Conservation (phyloP, 768 basidiomycete genomes). For the Xanthoconium purpureum region DNA sequence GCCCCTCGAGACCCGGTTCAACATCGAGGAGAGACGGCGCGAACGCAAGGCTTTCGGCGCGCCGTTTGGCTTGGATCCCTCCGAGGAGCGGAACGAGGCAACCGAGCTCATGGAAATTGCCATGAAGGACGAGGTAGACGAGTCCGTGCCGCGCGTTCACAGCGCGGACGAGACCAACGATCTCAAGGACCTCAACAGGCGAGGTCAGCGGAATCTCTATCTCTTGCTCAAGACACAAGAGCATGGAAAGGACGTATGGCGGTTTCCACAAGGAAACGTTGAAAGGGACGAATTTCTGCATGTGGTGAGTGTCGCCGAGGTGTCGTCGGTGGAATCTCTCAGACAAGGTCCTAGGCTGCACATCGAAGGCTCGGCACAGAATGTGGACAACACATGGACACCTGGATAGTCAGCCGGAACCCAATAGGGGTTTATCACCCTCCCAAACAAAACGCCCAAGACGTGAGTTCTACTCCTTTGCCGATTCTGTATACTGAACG, state of each 20-base stretch:
- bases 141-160: slow-evolving; percentile 58
- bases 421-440: slow-evolving; percentile 80
- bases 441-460: slow-evolving; percentile 32
- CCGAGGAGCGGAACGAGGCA: slow-evolving; percentile 40
- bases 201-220: slow-evolving; percentile 84
- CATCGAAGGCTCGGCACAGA: slow-evolving; percentile 63
- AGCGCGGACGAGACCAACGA: slow-evolving; percentile 60
- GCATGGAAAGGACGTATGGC: slow-evolving; percentile 60
- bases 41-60: slow-evolving; percentile 75
- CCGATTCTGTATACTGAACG: slow-evolving; percentile 1
- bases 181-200: slow-evolving; percentile 73
- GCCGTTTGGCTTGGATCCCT: slow-evolving; percentile 46
- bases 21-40: slow-evolving; percentile 66
- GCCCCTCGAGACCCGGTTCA: slow-evolving; percentile 77
- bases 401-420: slow-evolving; percentile 88
- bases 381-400: slow-evolving; percentile 84
- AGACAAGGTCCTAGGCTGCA: slow-evolving; percentile 54
- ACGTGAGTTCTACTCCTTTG: slow-evolving; percentile 31
- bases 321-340: background rate
- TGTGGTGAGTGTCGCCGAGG: slow-evolving; percentile 47
- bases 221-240: slow-evolving; percentile 61
- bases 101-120: slow-evolving; percentile 58
- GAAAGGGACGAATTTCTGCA: slow-evolving; percentile 70
- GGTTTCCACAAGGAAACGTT: slow-evolving; percentile 70
- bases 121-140: slow-evolving; percentile 59